Base-by-base conservation (phyloP, 495 filamentous ascomycete species). In the Penicillium psychrofluorescens region DNA sequence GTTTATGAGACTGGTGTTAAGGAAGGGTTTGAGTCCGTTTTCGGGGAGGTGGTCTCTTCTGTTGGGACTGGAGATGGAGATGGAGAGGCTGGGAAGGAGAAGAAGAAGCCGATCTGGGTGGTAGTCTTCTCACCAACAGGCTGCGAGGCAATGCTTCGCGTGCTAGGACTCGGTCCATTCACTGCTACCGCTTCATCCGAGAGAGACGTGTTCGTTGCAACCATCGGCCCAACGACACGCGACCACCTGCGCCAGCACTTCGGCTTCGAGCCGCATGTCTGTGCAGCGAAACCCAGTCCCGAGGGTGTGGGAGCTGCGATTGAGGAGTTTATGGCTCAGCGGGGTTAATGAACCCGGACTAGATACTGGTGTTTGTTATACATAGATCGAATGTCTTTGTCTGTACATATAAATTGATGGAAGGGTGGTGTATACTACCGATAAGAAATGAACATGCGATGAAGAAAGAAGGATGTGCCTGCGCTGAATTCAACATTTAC, bases 61-160 rank as follows among this genome's bases (percentile, higher is more conserved):
- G 22, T 22, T 6, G 22, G 22, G 22, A 22, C 22, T 22, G 2
- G 2, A 22, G 22, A 22, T 22, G 29, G 35, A 48, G 11, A 4
- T 27, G 40, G 15, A 16, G 15, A 16, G 30, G 14, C 10, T 22
- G 42, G 39, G 11, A 12, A 61, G 58, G 55, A 54, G 7, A 38
- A 46, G 7, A 43, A 53, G 29, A 51, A 43, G 2, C 22, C 22
- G 29, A 72, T 84, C 51, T 97, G 92, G 90, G 81, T 90, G 1
- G 86, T 95, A 10, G 85, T 97, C 7, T 99, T 99, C 54, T 96
- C 90, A 34, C 89, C 92, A 1, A 89, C 83, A 13, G 90, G 87
- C 2, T 92, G 88, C 52, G 81, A 85, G 61, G 81, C 78, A 53
- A 86, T 95, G 84, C 68, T 96, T 6, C 64, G 76, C 41, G 76